phyloP scores from a whole-genome alignment of 306 rosid genomes.

The Quillaja saponaria region DNA sequence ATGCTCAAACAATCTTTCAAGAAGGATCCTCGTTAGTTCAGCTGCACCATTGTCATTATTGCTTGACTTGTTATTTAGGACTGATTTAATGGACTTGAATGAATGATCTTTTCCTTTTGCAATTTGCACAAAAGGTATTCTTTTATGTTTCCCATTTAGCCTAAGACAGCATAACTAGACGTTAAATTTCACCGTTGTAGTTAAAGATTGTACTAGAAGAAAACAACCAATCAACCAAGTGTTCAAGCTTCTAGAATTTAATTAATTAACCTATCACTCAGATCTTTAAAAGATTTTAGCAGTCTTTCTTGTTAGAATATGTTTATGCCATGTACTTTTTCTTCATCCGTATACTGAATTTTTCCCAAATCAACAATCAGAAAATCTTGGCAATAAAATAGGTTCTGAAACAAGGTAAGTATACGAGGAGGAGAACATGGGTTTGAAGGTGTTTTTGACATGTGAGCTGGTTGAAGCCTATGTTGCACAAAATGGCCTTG shows the following conservation, averaged over 20 bases:
- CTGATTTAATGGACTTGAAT: conserved; percentile 44
- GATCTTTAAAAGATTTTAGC: too few relatives aligned
- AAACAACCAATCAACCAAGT: not conserved
- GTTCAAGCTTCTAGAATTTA: not conserved
- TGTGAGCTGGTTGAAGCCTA: too few relatives aligned
- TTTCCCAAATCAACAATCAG: too few relatives aligned
- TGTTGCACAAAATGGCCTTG: too few relatives aligned
- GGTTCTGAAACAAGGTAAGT: too few relatives aligned
- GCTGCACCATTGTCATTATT: conserved; percentile 56
- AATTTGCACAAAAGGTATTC: conserved; percentile 29
- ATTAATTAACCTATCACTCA: not conserved
- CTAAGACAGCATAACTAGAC: conserved; percentile 56
- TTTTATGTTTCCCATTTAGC: conserved; percentile 36
- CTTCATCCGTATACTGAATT: too few relatives aligned
- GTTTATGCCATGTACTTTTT: too few relatives aligned
- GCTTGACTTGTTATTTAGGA: conserved; percentile 45
- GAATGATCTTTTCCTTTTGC: conserved; percentile 30
- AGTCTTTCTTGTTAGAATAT: too few relatives aligned
- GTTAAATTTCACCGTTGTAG: conserved; percentile 18
- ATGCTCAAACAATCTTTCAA: conserved; percentile 77
- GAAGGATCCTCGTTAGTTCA: conserved; percentile 76
- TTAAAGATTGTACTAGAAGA: conserved; percentile 10
- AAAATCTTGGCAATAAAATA: too few relatives aligned
- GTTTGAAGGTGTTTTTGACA: too few relatives aligned
- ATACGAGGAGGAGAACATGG: too few relatives aligned